Evolutionary conservation across 2,329 filamentous ascomycete genomes (phyloP), one percentile per base, ranked within the genome.

Genomic region (Venturia pyrina): DNA sequence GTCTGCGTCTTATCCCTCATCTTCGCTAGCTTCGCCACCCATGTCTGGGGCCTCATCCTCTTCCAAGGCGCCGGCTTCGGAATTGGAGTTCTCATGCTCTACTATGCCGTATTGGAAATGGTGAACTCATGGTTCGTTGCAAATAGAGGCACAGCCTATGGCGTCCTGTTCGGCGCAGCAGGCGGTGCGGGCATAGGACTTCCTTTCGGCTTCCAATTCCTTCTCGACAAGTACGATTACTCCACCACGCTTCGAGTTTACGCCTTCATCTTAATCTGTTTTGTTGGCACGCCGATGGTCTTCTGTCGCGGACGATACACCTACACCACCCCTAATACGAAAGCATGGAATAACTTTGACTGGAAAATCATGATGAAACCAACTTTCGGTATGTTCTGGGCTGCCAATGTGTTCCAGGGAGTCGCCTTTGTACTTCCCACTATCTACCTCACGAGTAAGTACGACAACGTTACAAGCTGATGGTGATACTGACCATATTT

Each of bases 51-150:
- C 0, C 73, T 78, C 66, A 76, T 79, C 60, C 70, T 74, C 4
- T 78, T 76, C 0, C 78, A 79, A 66, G 77, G 77, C 6, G 71
- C 78, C 1, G 69, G 73, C 8, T 78, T 78, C 59, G 77, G 77
- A 4, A 21, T 78, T 0, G 77, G 78, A 0, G 78, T 79, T 66
- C 68, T 76, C 13, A 74, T 75, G 28, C 71, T 78, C 66, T 75
- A 74, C 37, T 77, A 69, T 46, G 70, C 77, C 11, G 74, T 78
- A 48, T 62, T 78, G 34, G 73, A 68, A 62, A 78, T 78, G 75
- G 69, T 79, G 21, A 75, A 78, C 66, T 76, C 78, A 65, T 78
- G 70, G 68, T 79, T 73, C 73, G 70, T 78, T 34, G 67, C 66
- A 3, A 70, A 76, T 15, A 73, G 75, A 64, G 79, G 79, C 21